A percentile compares a stretch with the other conserved stretches of the same genome.
Evolutionary conservation across 805 yeast genomes (phyloP).

Genomic region (Alloascoidea africana): DNA sequence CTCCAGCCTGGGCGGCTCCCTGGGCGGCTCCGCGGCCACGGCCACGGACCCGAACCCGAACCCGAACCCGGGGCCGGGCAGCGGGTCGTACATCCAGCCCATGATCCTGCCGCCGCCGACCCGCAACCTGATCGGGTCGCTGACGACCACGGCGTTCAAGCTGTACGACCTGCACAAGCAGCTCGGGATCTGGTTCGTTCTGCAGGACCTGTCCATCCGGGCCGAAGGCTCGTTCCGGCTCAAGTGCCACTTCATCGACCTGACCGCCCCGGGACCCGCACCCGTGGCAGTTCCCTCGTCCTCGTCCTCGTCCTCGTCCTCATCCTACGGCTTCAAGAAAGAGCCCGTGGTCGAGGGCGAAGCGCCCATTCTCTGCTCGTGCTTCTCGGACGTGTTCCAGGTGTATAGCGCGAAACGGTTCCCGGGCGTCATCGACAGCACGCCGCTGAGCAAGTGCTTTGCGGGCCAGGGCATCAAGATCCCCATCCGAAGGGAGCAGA

Average conservation of each 20-base stretch:
- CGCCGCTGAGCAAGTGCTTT: conserved; percentile 23
- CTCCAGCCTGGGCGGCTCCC: not conserved
- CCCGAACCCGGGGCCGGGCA: not conserved
- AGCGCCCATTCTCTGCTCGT: conserved; percentile 13
- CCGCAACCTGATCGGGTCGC: conserved; percentile 17
- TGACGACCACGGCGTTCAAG: conserved; percentile 16
- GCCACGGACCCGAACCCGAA: not conserved
- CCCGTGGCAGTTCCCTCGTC: no score
- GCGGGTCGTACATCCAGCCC: not conserved
- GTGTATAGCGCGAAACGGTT: conserved; percentile 28
- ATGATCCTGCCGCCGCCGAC: conserved; percentile 13
- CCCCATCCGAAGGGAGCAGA: conserved; percentile 21
- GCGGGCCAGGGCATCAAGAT: conserved; percentile 28
- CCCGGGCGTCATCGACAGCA: conserved; percentile 28
- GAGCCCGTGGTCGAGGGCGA: not conserved
- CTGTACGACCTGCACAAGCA: conserved; percentile 15
- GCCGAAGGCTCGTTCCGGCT: conserved; percentile 19
- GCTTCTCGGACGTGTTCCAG: conserved; percentile 20
- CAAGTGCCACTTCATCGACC: conserved; percentile 14
- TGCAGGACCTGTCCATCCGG: conserved; percentile 19
- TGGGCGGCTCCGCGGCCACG: not conserved
- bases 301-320: no score
- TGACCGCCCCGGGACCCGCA: conserved; percentile 6
- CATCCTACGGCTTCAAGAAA: no score
- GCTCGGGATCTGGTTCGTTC: conserved; percentile 19